phyloP scores from a whole-genome alignment of 352 stramenopile species.

The Phytophthora citricola region DNA sequence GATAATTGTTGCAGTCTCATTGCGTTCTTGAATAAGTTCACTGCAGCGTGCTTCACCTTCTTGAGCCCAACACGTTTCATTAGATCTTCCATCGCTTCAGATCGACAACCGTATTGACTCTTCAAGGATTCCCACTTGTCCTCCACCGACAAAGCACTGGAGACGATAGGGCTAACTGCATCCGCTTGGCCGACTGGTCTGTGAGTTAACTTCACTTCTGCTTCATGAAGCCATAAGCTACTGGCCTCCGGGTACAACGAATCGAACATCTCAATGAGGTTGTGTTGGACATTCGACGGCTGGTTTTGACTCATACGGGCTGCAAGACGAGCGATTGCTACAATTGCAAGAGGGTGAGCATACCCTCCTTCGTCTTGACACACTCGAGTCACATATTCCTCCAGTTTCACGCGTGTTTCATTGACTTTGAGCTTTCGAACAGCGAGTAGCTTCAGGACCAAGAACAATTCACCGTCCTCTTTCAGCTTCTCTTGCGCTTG shows the following conservation, averaged over 20 bases:
- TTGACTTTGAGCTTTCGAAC: no score
- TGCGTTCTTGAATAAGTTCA: conserved; percentile 80
- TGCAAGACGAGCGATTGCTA: no score
- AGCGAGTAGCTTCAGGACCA: no score
- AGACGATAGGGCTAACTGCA: neutral
- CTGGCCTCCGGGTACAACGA: conserved; percentile 13
- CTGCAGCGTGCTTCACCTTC: conserved; percentile 79
- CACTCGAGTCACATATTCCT: no score
- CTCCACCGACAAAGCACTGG: conserved; percentile 19
- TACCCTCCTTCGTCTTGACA: no score
- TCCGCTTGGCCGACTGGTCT: neutral
- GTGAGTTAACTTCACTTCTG: conserved; percentile 16
- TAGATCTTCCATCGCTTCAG: conserved; percentile 84
- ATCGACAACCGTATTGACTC: conserved; percentile 47
- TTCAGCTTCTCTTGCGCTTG: conserved; percentile 18
- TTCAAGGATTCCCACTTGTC: conserved; percentile 79
- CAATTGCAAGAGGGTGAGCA: no score
- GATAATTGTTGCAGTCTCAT: conserved; percentile 66
- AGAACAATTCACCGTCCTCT: no score
- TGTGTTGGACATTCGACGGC: no score
- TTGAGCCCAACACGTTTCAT: conserved; percentile 81
- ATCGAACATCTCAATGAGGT: no score
- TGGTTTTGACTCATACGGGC: no score
- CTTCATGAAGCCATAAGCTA: conserved; percentile 45
- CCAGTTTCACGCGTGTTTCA: no score